Evolutionary conservation across 306 rosid genomes (phyloP), one percentile per base, ranked within the genome.

Genomic region (Malus sieversii): DNA sequence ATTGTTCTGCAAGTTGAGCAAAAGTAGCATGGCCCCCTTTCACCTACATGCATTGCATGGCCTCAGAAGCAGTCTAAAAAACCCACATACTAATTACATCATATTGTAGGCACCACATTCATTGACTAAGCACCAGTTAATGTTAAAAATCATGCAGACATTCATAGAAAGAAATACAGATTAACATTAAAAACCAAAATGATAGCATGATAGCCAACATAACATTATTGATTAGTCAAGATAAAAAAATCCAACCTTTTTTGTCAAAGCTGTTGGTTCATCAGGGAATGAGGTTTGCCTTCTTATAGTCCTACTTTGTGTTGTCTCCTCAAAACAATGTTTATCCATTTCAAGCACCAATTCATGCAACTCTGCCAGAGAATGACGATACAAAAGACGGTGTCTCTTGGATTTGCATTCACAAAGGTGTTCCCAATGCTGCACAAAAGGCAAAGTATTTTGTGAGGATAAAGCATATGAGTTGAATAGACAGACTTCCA

Each of bases 391-490:
- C 71, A 84, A 88, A 85, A 95, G 93, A 66, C 89, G 71, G 4
- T 81, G 91, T 76, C 81, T 87, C 70, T 83, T 79, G 85, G 89
- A 80, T 84, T 90, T 86, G 87, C 98, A 95, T 82, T 95, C 98
- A 81, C 98, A 95, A 76, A 95, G 97, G 82, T 81, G 96, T 79
- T 90, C 87, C 88, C 89, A 92, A 32, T 95, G 98, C 98, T 95
- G 93, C 84, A 85, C 15, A 73, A 81, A 53, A 80, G 62, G 68
- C 35, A 86, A 69, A 46, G 44, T 74, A 45, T 60, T 73, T 77
- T 85, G 80, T 75, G 18, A 32, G 77, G 35, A 70, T 66, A 58
- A 51, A 75, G 65, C 71, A 80, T 51, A 67, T 3, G 20, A 16
- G 55, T 48, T 48, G 55, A 48, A 48, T n/a, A 84, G 71, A 25